Base-by-base conservation (phyloP, 306 rosid species). In the Gastrolobium villosum region DNA sequence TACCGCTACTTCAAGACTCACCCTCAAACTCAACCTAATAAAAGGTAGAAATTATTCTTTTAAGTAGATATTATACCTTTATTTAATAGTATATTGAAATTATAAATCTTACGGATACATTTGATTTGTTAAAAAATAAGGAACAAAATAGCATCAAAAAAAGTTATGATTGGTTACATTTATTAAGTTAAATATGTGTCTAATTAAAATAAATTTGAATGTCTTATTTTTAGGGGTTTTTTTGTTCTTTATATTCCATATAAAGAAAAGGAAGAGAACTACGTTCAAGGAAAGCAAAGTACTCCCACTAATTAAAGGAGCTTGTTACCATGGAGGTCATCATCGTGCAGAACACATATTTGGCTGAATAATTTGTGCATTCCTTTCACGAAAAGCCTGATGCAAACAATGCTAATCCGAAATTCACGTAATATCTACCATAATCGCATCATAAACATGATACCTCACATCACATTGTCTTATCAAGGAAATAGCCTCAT, bases 401-500 rank as follows among this genome's bases (percentile, higher is more conserved):
- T 44, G 48, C 69, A 55, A 72, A 55, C n/a, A 55, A 30, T 53
- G 8, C 41, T 54, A 39, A 6, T 36, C 41, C 26, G 54, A 39
- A 2, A 43, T 59, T 68, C 78, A 43, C 78, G 15, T 10, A 72
- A 72, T n/a, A 73, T 35, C 41, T 11, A 44, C 39, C 6, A 14
- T 45, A 14, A 14, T 60, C 46, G 79, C 57, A 60, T 30, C 60
- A 34, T 61, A 32, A 14, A 60, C 30, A 61, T 60, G 79, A 61
- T 45, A 40, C 44, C 8, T 46, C 60, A 61, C 70, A 60, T 59
- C 45, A 60, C 1, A 8, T 65, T 43, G 54, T 15, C n/a, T 64
- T 7, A 3, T 44, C 37, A 44, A 4, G 53, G 71, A 41, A 20
- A 65, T 26, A 40, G 4, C 36, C 37, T 57, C 20, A 31, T 49